Conservation (phyloP, 2,329 filamentous ascomycete genomes). For the Claviceps africana region DNA sequence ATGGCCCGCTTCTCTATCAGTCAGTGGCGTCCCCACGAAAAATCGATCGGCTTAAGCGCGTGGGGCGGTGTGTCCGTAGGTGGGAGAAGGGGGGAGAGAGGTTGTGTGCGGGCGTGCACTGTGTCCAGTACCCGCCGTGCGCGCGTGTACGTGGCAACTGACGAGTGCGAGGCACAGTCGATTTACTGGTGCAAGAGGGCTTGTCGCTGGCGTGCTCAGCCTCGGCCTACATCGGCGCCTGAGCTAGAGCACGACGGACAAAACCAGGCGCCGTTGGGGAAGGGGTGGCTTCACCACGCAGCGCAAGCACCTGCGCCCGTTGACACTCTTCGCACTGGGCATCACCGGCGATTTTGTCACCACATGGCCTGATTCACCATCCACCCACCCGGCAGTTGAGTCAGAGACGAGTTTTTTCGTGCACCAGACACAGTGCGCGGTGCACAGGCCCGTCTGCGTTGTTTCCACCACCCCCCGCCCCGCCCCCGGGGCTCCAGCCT, state of each 20-base stretch:
- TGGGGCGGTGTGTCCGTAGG: neutral
- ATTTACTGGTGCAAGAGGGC: neutral
- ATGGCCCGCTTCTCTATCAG: neutral
- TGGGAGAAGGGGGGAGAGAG: neutral
- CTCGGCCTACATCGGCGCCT: neutral
- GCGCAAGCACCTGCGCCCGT: too few relatives aligned
- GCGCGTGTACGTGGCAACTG: neutral
- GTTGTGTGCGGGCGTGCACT: too few relatives aligned
- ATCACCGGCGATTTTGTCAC: neutral
- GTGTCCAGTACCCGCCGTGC: too few relatives aligned
- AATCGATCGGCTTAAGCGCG: neutral
- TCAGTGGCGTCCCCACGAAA: neutral
- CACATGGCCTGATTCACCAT: neutral
- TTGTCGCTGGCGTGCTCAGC: neutral
- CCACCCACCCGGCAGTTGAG: neutral
- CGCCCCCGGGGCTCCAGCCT: too few relatives aligned
- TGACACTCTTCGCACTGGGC: neutral
- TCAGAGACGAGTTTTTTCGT: too few relatives aligned
- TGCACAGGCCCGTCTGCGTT: too few relatives aligned
- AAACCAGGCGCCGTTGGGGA: neutral
- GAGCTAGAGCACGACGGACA: neutral
- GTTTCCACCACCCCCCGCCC: too few relatives aligned
- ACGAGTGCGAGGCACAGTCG: neutral
- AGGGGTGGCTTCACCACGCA: too few relatives aligned
- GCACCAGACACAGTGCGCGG: too few relatives aligned